A percentile compares a stretch with the other conserved stretches of the same genome.
Evolutionary conservation across 139 green algal species (phyloP).

Genomic region (Chlamydomonas sp.): DNA sequence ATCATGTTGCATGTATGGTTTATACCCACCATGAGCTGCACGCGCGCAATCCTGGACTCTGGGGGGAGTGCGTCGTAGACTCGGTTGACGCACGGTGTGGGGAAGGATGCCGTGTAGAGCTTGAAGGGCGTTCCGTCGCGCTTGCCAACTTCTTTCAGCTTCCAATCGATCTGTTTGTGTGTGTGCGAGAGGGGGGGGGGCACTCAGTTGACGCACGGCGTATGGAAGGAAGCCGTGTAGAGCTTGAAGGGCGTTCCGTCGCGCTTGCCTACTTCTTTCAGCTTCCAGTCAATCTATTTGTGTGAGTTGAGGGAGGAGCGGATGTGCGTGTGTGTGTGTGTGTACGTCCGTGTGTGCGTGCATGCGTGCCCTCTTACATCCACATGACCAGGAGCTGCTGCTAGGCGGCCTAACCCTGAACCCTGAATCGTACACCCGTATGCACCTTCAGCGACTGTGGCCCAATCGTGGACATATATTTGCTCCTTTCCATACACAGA

Average conservation of each 20-base stretch:
- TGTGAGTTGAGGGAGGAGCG: background rate
- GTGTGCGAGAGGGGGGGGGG: slow-evolving; percentile 11
- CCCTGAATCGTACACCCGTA: no score
- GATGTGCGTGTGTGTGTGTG: no score
- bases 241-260: slow-evolving; percentile 41
- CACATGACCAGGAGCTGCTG: no score
- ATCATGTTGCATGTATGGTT: no score
- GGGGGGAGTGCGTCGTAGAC: slow-evolving; percentile 60
- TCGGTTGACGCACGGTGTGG: slow-evolving; percentile 45
- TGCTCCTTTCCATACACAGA: no score
- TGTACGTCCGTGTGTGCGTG: no score
- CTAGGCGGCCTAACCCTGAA: no score
- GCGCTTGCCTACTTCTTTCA: slow-evolving; percentile 24
- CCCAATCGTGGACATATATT: no score
- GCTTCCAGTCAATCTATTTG: slow-evolving; percentile 37
- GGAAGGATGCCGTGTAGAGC: no score
- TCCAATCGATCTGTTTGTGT: slow-evolving; percentile 34
- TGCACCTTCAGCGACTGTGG: no score
- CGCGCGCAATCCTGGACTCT: slow-evolving; percentile 45
- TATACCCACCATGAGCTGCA: slow-evolving; percentile 48
- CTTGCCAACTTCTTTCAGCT: slow-evolving; percentile 28
- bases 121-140: slow-evolving; percentile 35
- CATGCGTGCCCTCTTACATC: no score
- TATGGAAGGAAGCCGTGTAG: slow-evolving; percentile 51
- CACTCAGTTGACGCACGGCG: background rate